Evolutionary conservation across 1,139 yeast species (phyloP), one percentile per base, ranked within the genome.

Genomic region (Lodderomyces beijingensis): DNA sequence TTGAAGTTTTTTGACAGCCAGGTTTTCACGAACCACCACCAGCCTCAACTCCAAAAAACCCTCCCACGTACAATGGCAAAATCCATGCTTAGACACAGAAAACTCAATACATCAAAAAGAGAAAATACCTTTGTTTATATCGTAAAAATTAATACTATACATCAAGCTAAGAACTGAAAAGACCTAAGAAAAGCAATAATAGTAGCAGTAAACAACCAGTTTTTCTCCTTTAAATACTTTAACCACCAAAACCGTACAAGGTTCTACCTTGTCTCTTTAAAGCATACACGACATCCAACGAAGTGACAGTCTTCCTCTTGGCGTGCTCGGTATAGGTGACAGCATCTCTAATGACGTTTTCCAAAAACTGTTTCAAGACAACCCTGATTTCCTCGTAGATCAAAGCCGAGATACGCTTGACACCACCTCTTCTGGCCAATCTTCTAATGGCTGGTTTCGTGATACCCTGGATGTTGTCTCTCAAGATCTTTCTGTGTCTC

Each of bases 351-450:
- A 91, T 91, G 55, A 89, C 96, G 62, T 85, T 82, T 73, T 88
- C 96, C 62, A 91, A 79, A 84, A 89, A 91, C 42, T 95, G 77
- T 75, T 89, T 89, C 54, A 91, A 78, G 53, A 91, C 97, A 51
- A 85, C 91, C 76, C 98, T 87, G 59, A 93, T 96, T 77, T 89
- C 96, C 74, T 91, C 97, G 77, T 91, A 91, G 68, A 91, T 89
- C 65, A 89, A 77, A 62, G 96, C 97, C 48, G 97, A 89, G 58
- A 91, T 91, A 84, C 97, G 96, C 83, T 91, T 91, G 62, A 91
- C 98, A 86, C 98, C 98, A 75, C 98, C 98, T 86, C 98, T 88
- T 82, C 98, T 89, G 43, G 98, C 98, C 60, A 91, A 83, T 85
- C 98, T 89, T 77, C 98, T 88, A 65, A 91, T 91, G 59, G 98